Conservation (phyloP, 768 basidiomycete species). For the Podaxis pistillaris region DNA sequence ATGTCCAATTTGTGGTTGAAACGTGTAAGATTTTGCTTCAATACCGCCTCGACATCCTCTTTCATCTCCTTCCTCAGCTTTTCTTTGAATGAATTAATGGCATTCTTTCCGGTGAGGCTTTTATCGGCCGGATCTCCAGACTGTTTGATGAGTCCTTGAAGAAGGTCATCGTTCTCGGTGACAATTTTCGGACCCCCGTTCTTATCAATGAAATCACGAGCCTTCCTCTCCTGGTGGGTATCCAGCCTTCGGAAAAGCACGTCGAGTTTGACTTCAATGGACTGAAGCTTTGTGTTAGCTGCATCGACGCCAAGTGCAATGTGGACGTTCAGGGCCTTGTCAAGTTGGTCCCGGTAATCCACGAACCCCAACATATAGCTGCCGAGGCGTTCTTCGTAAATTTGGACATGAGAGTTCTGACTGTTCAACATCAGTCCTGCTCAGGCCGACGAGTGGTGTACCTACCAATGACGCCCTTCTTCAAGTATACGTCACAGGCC, state of each 20-base stretch:
- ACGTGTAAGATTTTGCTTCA: conserved; percentile 36
- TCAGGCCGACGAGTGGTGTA: neutral
- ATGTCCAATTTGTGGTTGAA: conserved; percentile 49
- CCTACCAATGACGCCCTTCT: conserved; percentile 39
- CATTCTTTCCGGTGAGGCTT: neutral
- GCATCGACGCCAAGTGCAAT: conserved; percentile 35
- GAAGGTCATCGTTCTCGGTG: conserved; percentile 28
- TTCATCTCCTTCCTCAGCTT: conserved; percentile 31
- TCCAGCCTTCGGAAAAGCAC: conserved; percentile 37
- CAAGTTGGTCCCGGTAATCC: too few species aligned
- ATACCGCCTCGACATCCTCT: conserved; percentile 36
- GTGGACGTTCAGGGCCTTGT: conserved; percentile 34
- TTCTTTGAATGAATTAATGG: conserved; percentile 18
- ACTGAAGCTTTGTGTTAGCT: conserved; percentile 24
- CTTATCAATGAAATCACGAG: conserved; percentile 34
- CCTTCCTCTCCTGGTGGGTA: conserved; percentile 36
- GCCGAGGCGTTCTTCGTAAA: too few species aligned
- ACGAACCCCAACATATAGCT: too few species aligned
- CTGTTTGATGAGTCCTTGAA: conserved; percentile 29
- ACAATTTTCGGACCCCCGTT: conserved; percentile 37
- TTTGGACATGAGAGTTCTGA: too few species aligned
- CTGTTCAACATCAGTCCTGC: neutral
- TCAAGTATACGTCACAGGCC: conserved; percentile 44
- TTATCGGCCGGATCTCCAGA: conserved; percentile 28
- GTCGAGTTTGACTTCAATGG: conserved; percentile 30